Evolutionary conservation across 345 rosid genomes (phyloP), one percentile per base, ranked within the genome.

Genomic region (Crucihimalaya himalaica): DNA sequence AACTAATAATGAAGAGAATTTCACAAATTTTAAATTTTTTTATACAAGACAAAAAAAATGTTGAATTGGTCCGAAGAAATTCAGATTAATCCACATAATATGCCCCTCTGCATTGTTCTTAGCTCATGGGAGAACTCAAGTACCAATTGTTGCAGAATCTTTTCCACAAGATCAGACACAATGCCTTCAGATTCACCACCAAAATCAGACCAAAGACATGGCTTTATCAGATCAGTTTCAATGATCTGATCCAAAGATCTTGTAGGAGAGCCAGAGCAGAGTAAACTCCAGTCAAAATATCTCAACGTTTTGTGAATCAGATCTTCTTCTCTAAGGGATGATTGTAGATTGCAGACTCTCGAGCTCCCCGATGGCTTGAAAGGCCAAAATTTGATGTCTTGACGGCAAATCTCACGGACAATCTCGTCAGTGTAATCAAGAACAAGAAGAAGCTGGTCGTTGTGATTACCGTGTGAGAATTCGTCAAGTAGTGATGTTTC

Each of bases 391-490:
- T 78, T 75, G 12, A 74, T 71, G 66, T 83, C 58, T 66, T 75
- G 66, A 51, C 55, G 66, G 58, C 52, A 57, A 9, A 79, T 69
- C 76, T 85, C 88, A 61, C 75, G 69, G 60, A 92, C 83, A 46
- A 89, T 79, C 79, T 89, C 96, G 48, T 81, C 83, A 0, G 84
- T 58, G 69, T 82, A 84, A 65, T 83, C 94, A 35, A 78, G 80
- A 46, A 92, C 66, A 64, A 88, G 86, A 61, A 71, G 81, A 3
- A 48, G 78, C 67, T 83, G 64, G 25, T 55, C 65, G 1, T 34
- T 63, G 64, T 80, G 54, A 55, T 73, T 48, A 42, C 74, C 62
- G 29, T 55, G 66, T 70, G 83, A 74, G 46, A 75, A 59, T 46
- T 76, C 82, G 14, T 84, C 80, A 1, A 80, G 73, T 37, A 91